Conservation (phyloP, 371 early-diverging fungal species). For the Mucor racemosus region DNA sequence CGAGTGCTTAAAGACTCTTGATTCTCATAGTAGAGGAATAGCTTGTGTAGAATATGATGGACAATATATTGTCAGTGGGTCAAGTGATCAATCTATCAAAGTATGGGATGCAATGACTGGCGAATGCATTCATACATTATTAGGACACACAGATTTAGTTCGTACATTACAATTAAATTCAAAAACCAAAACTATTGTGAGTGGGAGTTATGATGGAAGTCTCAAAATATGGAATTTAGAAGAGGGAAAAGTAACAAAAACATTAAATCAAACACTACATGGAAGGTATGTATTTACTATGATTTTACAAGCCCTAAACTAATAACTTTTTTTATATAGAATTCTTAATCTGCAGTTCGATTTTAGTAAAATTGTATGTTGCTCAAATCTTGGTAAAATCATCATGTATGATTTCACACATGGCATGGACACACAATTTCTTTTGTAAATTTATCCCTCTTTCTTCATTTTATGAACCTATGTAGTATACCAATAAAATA, state of each 20-base stretch:
- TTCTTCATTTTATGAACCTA: too few relatives aligned
- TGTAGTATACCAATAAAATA: background rate
- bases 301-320: background rate
- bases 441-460: slow-evolving; percentile 27
- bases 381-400: slow-evolving; percentile 81
- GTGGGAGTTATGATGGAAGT: slow-evolving; percentile 84
- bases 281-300: slow-evolving; percentile 50
- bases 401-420: slow-evolving; percentile 81
- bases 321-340: slow-evolving; percentile 51
- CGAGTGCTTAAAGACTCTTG: slow-evolving; percentile 58
- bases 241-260: slow-evolving; percentile 55
- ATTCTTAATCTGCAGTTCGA: slow-evolving; percentile 90
- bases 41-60: slow-evolving; percentile 96
- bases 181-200: slow-evolving; percentile 64
- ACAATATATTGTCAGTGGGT: slow-evolving; percentile 89
- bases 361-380: slow-evolving; percentile 78
- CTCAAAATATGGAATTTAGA: slow-evolving; percentile 84
- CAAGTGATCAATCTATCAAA: slow-evolving; percentile 94
- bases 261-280: slow-evolving; percentile 62
- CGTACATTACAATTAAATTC: slow-evolving; percentile 67
- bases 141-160: slow-evolving; percentile 81
- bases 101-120: slow-evolving; percentile 86
- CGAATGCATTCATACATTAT: slow-evolving; percentile 45
- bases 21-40: slow-evolving; percentile 80
- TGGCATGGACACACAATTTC: slow-evolving; percentile 67